Evolutionary conservation across 371 early-diverging fungal genomes (phyloP).

Genomic region (Capillidium heterosporum): DNA sequence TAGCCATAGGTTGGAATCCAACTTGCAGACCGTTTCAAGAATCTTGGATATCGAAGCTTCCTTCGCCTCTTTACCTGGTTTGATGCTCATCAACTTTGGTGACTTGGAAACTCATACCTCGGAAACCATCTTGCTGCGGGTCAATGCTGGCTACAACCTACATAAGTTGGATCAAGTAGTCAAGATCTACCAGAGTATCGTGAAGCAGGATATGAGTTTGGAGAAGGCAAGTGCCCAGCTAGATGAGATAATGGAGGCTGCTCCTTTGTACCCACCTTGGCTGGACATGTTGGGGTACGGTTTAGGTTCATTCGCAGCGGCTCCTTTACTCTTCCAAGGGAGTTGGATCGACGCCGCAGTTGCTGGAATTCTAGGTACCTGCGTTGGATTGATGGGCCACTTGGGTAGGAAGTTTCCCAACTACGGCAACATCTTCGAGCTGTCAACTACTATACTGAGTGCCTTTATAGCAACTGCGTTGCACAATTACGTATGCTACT

Average conservation of each 20-base stretch:
- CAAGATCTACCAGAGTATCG: slow-evolving; percentile 27
- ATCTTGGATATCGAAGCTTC: slow-evolving; percentile 44
- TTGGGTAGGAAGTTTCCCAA: slow-evolving; percentile 21
- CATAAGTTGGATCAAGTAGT: slow-evolving; percentile 30
- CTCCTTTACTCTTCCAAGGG: slow-evolving; percentile 26
- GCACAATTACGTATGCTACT: slow-evolving; percentile 21
- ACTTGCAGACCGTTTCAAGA: slow-evolving; percentile 23
- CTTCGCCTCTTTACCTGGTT: slow-evolving; percentile 44
- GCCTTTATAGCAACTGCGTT: slow-evolving; percentile 28
- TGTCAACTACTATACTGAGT: slow-evolving; percentile 25
- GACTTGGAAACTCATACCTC: slow-evolving; percentile 56
- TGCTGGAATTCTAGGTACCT: slow-evolving; percentile 20
- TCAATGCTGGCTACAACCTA: slow-evolving; percentile 44
- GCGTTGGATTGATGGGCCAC: slow-evolving; percentile 20
- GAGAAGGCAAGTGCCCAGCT: slow-evolving; percentile 33
- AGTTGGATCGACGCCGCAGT: slow-evolving; percentile 27
- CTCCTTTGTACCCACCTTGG: slow-evolving; percentile 25
- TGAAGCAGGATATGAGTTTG: slow-evolving; percentile 23
- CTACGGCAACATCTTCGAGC: slow-evolving; percentile 32
- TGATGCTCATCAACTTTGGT: slow-evolving; percentile 51
- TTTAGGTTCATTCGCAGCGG: slow-evolving; percentile 27
- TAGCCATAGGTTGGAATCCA: slow-evolving; percentile 33
- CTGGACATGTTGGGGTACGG: slow-evolving; percentile 29
- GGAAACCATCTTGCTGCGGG: slow-evolving; percentile 52
- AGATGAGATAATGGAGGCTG: slow-evolving; percentile 27